Base-by-base conservation (phyloP, 1,139 yeast species). In the Lipomyces yarrowii region DNA sequence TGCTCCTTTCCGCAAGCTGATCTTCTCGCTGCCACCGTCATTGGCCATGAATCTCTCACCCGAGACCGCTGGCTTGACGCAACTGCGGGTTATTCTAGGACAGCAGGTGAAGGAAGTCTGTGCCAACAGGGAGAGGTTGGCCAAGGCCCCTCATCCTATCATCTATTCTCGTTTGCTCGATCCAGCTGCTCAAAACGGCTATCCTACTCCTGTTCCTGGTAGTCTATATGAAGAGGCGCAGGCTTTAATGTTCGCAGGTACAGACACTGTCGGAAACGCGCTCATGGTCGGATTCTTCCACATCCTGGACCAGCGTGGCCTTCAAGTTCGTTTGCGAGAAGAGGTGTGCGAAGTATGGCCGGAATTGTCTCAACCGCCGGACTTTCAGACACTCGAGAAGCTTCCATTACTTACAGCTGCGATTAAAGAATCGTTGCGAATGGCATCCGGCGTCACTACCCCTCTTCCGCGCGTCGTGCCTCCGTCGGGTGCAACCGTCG, bases 351-450 rank as follows among this genome's bases (percentile, higher is more conserved):
- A n/a, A 42, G 48, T 18, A 42, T 42, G 48, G 48, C 48, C 48
- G n/a, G 48, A 42, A 18, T 42, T 42, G 48, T 42, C 48, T 6
- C 48, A 42, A 42, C 48, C 48, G 23, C 48, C 48, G 48, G 48
- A 42, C 48, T 42, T 42, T 42, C 18, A 42, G 48, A n/a, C 48
- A 5, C 48, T 42, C n/a, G 48, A 42, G 23, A 42, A 42, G 11
- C 48, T 42, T 42, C 48, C 48, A 42, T 42, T 42, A 42, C 48
- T 42, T 42, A 42, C 48, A 15, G 48, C 48, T 42, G 48, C 48
- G 23, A 42, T 42, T 42, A 42, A 42, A 42, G 48, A 42, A n/a
- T n/a, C 48, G 23, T 42, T 42, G 48, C 48, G 48, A 18, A 42
- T 42, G 48, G 48, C 48, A n/a, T 42, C 48, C 48, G 48, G 48